These are phyloP conservation scores for Aspergillus carbonarius DNA, from an alignment of 2,329 filamentous ascomycete species.

Conservation along the genomic window DNA sequence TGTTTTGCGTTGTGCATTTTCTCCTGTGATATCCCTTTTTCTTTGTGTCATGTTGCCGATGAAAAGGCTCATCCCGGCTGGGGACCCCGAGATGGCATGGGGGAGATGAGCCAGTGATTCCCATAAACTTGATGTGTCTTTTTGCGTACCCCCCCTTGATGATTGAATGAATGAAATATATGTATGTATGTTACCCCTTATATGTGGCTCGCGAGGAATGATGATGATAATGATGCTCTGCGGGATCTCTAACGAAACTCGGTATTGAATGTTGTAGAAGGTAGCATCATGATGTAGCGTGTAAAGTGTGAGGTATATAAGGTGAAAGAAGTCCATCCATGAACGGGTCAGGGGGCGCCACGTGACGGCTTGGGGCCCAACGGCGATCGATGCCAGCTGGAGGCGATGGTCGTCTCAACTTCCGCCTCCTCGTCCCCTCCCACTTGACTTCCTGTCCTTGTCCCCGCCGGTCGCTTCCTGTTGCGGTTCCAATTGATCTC, in stretches of 20 bases:
- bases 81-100: neutral
- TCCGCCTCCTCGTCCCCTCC: conserved; percentile 14
- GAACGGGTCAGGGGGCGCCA: conserved; percentile 30
- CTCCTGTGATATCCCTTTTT: conserved; percentile 13
- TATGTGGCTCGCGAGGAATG: neutral
- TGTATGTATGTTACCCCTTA: conserved; percentile 16
- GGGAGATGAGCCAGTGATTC: neutral
- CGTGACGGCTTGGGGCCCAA: conserved; percentile 29
- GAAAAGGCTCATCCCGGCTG: conserved; percentile 9
- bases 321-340: too few relatives aligned
- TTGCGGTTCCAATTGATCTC: conserved; percentile 9
- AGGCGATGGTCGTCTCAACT: conserved; percentile 15
- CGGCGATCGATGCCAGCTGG: conserved; percentile 26
- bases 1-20: conserved; percentile 5
- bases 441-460: conserved; percentile 9
- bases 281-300: too few relatives aligned
- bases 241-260: too few relatives aligned
- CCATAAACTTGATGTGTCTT: neutral
- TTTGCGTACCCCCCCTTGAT: conserved; percentile 8
- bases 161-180: conserved; percentile 23
- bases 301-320: too few relatives aligned
- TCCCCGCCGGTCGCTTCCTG: conserved; percentile 8
- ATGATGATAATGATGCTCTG: too few relatives aligned
- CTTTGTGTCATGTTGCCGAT: conserved; percentile 14
- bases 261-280: too few relatives aligned